phyloP scores from a whole-genome alignment of 2,329 filamentous ascomycete species.

The Fusarium nurragi region DNA sequence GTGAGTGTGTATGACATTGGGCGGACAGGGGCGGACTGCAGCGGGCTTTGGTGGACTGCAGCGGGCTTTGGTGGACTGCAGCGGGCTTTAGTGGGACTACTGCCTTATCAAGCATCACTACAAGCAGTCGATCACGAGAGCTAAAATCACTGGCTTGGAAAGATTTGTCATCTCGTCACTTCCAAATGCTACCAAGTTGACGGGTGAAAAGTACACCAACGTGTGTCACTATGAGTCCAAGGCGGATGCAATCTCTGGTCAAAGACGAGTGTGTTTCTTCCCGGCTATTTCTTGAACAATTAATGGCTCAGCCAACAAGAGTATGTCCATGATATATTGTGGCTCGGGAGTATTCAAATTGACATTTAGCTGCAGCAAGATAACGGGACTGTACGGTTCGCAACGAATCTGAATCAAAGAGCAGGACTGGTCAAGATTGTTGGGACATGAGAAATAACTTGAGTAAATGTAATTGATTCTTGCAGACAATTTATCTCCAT shows the following conservation, averaged over 20 bases:
- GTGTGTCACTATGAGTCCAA: constrained; percentile 6
- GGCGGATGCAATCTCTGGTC: constrained; percentile 6
- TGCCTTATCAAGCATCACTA: background rate
- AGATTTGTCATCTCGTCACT: constrained; percentile 7
- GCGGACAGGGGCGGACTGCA: no score
- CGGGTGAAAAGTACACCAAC: constrained; percentile 2
- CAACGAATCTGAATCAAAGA: background rate
- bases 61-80: no score
- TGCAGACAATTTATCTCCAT: no score
- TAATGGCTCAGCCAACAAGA: constrained; percentile 8
- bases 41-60: no score
- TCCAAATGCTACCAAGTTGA: background rate
- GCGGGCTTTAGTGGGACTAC: constrained; percentile 3
- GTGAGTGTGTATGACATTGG: background rate
- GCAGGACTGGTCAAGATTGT: background rate
- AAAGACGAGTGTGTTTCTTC: constrained; percentile 4
- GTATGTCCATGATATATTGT: background rate
- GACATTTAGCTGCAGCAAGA: background rate
- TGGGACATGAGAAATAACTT: background rate
- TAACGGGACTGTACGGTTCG: background rate
- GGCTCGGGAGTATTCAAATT: background rate
- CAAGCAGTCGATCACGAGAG: background rate
- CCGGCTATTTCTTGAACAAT: constrained; percentile 2
- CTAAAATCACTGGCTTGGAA: background rate
- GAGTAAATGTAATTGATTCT: no score